Percentiles rank a stretch among this genome's conserved stretches.
Evolutionary conservation across 768 basidiomycete genomes (phyloP).

Genomic region (Amanita subjunquillea): DNA sequence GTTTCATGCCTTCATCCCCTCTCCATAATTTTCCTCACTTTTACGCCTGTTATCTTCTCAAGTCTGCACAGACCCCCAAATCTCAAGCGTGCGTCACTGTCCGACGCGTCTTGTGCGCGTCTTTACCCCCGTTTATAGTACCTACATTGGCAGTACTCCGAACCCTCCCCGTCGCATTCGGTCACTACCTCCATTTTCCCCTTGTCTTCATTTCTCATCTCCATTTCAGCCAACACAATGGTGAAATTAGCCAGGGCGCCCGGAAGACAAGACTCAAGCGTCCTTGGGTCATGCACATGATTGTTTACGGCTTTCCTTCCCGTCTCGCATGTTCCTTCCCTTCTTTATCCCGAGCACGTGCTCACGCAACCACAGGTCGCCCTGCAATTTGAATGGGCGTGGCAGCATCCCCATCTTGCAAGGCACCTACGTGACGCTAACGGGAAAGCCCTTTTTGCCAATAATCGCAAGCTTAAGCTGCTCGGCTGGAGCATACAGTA

Average conservation of each 20-base stretch:
- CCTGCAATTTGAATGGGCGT: constrained; percentile 76
- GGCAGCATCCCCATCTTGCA: constrained; percentile 69
- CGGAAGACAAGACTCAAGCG: constrained; percentile 48
- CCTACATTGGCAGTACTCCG: constrained; percentile 71
- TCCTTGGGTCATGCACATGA: constrained; percentile 82
- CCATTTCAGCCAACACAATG: constrained; percentile 60
- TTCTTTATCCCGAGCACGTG: not conserved
- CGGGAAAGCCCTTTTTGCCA: constrained; percentile 28
- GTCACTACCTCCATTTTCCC: constrained; percentile 18
- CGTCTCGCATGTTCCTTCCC: constrained; percentile 27
- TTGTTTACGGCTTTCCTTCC: constrained; percentile 77
- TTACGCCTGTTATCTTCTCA: constrained; percentile 79
- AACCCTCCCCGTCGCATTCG: constrained; percentile 56
- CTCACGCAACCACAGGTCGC: constrained; percentile 36
- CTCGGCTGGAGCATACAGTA: constrained; percentile 40
- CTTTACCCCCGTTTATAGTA: constrained; percentile 24
- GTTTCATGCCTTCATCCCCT: constrained; percentile 2
- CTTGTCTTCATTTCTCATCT: not conserved
- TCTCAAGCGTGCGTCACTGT: constrained; percentile 28
- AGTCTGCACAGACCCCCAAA: constrained; percentile 45
- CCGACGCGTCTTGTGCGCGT: constrained; percentile 1
- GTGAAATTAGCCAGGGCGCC: constrained; percentile 62
- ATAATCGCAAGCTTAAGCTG: constrained; percentile 17
- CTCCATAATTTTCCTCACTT: constrained; percentile 49
- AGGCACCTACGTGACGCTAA: constrained; percentile 45